Conservation (phyloP, 768 basidiomycete species). For the Tricholoma flavovirens region DNA sequence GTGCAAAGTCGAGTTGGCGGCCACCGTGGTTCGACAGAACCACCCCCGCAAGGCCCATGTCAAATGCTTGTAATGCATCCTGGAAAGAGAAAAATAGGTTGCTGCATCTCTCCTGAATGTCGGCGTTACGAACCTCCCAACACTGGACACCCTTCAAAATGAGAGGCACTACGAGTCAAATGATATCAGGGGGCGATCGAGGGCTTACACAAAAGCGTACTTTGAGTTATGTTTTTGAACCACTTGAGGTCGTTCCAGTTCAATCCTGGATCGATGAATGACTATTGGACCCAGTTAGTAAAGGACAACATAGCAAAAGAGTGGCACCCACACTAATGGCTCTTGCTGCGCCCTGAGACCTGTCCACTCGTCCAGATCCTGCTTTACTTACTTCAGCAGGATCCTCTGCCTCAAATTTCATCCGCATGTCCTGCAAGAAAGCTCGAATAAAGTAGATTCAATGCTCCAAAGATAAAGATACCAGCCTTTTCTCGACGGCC, state of each 20-base stretch:
- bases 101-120: background rate
- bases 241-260: constrained; percentile 83
- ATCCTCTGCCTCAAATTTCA: constrained; percentile 87
- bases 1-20: constrained; percentile 71
- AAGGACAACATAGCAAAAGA: background rate
- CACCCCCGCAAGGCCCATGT: constrained; percentile 64
- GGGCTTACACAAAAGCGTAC: constrained; percentile 17
- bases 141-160: constrained; percentile 87
- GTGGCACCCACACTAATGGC: constrained; percentile 72
- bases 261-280: constrained; percentile 91
- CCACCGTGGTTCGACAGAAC: constrained; percentile 89
- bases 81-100: constrained; percentile 16
- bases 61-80: constrained; percentile 84
- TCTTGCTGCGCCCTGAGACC: constrained; percentile 87
- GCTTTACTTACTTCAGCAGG: constrained; percentile 49
- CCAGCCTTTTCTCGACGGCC: constrained; percentile 81
- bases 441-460: background rate
- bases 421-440: constrained; percentile 73
- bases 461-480: background rate
- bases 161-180: constrained; percentile 61
- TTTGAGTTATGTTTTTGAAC: constrained; percentile 75
- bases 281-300: constrained; percentile 33
- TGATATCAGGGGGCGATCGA: constrained; percentile 28
- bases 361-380: constrained; percentile 57
- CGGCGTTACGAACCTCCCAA: constrained; percentile 50